A percentile compares a stretch with the other conserved stretches of the same genome.
phyloP scores from a whole-genome alignment of 768 basidiomycete species.

The Lentinus tigrinus region DNA sequence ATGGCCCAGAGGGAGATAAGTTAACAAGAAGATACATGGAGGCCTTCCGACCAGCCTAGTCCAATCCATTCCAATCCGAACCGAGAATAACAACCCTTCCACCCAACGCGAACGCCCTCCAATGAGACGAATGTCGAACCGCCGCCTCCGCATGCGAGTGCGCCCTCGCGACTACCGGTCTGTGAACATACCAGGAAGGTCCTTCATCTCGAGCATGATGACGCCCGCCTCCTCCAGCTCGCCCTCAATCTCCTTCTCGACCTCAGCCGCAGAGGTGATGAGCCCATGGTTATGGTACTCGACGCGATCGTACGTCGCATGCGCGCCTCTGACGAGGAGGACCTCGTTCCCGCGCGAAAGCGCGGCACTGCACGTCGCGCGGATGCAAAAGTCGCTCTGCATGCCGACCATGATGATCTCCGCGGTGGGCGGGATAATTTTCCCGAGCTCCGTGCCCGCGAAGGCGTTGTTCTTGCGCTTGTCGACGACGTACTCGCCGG shows the following conservation, averaged over 20 bases:
- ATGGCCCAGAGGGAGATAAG: no score
- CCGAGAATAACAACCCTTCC: no score
- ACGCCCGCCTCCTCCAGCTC: constrained; percentile 73
- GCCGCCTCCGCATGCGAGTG: no score
- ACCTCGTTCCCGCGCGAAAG: constrained; percentile 66
- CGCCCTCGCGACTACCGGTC: constrained; percentile 38
- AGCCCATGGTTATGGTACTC: constrained; percentile 58
- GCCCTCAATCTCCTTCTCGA: constrained; percentile 61
- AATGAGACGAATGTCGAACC: no score
- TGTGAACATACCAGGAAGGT: constrained; percentile 56
- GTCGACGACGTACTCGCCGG: constrained; percentile 56
- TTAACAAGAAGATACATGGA: no score
- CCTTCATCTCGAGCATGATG: constrained; percentile 63
- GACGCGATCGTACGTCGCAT: constrained; percentile 65
- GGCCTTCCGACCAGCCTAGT: no score
- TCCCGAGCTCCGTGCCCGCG: constrained; percentile 51
- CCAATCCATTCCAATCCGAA: no score
- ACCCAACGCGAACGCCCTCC: no score
- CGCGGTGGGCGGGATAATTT: constrained; percentile 49
- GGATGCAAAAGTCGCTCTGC: constrained; percentile 61
- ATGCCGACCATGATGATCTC: constrained; percentile 67
- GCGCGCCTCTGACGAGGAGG: constrained; percentile 59
- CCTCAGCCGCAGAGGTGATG: constrained; percentile 42
- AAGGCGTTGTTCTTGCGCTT: constrained; percentile 70
- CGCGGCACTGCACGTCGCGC: constrained; percentile 58